phyloP scores from a whole-genome alignment of 2,329 filamentous ascomycete species.

The Sphaceloma murrayae region DNA sequence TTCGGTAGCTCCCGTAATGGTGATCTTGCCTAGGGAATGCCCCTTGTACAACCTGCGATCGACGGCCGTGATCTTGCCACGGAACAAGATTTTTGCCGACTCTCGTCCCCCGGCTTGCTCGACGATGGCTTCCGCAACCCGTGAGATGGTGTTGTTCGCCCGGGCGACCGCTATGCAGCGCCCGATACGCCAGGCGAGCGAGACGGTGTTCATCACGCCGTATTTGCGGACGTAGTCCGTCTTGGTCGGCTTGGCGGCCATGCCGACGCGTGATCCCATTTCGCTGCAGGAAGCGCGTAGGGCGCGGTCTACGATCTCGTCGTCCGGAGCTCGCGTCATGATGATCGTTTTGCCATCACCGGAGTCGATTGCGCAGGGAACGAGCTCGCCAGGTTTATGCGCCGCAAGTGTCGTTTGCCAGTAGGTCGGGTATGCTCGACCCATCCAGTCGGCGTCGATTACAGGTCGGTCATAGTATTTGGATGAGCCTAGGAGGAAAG shows the following conservation, averaged over 20 bases:
- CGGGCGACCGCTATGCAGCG: constrained; percentile 47
- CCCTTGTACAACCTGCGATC: constrained; percentile 48
- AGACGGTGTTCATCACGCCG: constrained; percentile 35
- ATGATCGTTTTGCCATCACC: constrained; percentile 38
- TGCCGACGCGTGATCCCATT: constrained; percentile 28
- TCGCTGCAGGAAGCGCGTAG: constrained; percentile 31
- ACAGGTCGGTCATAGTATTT: constrained; percentile 39
- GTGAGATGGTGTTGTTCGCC: constrained; percentile 42
- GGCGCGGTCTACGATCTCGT: constrained; percentile 36
- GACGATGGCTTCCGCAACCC: constrained; percentile 50
- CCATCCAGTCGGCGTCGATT: constrained; percentile 40
- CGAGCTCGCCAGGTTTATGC: constrained; percentile 33
- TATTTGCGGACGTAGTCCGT: constrained; percentile 31
- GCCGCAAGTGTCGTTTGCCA: constrained; percentile 40
- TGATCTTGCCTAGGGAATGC: constrained; percentile 51
- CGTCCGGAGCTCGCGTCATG: constrained; percentile 35
- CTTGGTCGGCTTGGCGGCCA: constrained; percentile 34
- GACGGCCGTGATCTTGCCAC: constrained; percentile 55
- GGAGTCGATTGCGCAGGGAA: constrained; percentile 39
- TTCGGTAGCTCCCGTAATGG: constrained; percentile 31
- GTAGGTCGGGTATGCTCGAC: constrained; percentile 38
- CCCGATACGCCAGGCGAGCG: constrained; percentile 46
- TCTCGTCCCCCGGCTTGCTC: constrained; percentile 47
- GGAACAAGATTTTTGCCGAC: constrained; percentile 49
- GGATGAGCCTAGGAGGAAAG: constrained; percentile 47